Conservation (phyloP, 805 yeast genomes). For the Blastobotrys terrestris region DNA sequence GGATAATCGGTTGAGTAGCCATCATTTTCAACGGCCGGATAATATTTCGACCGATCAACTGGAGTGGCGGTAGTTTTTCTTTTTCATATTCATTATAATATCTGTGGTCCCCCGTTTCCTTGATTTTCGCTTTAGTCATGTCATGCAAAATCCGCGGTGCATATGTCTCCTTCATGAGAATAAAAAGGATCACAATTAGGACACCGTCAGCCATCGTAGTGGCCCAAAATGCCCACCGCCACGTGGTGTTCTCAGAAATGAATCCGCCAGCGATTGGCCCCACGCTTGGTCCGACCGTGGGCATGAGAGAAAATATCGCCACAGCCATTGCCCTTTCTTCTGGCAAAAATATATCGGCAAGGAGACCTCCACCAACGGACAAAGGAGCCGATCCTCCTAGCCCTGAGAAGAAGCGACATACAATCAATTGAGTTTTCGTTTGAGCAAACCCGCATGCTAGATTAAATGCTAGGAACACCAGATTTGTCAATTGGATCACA, state of each 20-base stretch:
- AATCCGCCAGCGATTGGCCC: slow-evolving; percentile 47
- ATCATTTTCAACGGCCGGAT: slow-evolving; percentile 51
- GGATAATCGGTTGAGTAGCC: slow-evolving; percentile 54
- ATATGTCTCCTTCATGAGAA: slow-evolving; percentile 52
- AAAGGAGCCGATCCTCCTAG: slow-evolving; percentile 62
- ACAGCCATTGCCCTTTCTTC: slow-evolving; percentile 48
- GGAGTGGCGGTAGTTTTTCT: slow-evolving; percentile 42
- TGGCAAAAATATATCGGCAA: slow-evolving; percentile 54
- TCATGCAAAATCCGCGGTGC: slow-evolving; percentile 45
- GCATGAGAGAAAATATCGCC: slow-evolving; percentile 54
- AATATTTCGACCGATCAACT: too few relatives aligned
- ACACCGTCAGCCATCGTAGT: slow-evolving; percentile 49
- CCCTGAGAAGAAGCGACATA: slow-evolving; percentile 59
- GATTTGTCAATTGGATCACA: slow-evolving; percentile 48
- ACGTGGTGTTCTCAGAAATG: slow-evolving; percentile 42
- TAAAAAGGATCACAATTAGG: slow-evolving; percentile 38
- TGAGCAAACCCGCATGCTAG: slow-evolving; percentile 58
- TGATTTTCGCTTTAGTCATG: slow-evolving; percentile 44
- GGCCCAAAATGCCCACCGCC: slow-evolving; percentile 64
- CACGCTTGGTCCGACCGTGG: slow-evolving; percentile 52
- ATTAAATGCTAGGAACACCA: slow-evolving; percentile 36
- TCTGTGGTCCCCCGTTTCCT: slow-evolving; percentile 50
- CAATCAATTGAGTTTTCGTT: slow-evolving; percentile 48
- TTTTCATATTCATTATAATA: slow-evolving; percentile 46
- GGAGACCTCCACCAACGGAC: slow-evolving; percentile 62